phyloP scores from a whole-genome alignment of 345 rosid genomes.

The Citrus medica region DNA sequence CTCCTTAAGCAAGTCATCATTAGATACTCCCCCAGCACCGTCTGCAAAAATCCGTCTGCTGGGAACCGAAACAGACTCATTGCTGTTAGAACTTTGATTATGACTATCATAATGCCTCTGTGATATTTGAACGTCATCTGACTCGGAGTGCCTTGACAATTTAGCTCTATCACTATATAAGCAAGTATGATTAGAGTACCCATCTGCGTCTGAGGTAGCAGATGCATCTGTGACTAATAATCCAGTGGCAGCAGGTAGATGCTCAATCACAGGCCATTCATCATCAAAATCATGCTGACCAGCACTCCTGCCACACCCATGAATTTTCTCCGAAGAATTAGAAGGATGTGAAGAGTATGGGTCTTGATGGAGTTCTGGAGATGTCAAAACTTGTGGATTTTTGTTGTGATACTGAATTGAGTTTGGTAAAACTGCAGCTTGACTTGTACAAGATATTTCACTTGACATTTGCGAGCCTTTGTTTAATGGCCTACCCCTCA shows the following conservation, averaged over 20 bases:
- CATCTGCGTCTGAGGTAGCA: constrained; percentile 1
- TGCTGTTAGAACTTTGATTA: constrained; percentile 1
- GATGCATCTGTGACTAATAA: constrained; percentile 9
- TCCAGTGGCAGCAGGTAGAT: constrained; percentile 16
- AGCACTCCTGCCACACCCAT: constrained; percentile 7
- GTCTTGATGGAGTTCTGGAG: constrained; percentile 10
- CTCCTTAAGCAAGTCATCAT: constrained; percentile 14
- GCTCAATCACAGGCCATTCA: constrained; percentile 27
- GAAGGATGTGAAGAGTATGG: constrained; percentile 11
- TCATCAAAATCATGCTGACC: constrained; percentile 18
- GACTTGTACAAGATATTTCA: constrained; percentile 23
- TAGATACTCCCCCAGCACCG: constrained; percentile 15
- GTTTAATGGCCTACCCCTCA: constrained; percentile 26
- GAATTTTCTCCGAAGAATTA: constrained; percentile 5
- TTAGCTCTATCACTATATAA: constrained; percentile 9
- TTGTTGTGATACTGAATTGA: constrained; percentile 8
- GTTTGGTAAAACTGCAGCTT: constrained; percentile 12
- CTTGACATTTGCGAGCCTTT: constrained; percentile 15
- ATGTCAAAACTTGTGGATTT: constrained; percentile 6
- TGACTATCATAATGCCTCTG: constrained; percentile 12
- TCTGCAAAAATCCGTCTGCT: constrained; percentile 12
- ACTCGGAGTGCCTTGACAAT: constrained; percentile 8
- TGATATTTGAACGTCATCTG: constrained; percentile 15
- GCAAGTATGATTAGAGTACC: constrained; percentile 5
- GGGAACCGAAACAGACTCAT: constrained; percentile 15